A percentile compares a stretch with the other conserved stretches of the same genome.
Evolutionary conservation across 495 filamentous ascomycete species (phyloP).

Genomic region (Pyronema omphalodes): DNA sequence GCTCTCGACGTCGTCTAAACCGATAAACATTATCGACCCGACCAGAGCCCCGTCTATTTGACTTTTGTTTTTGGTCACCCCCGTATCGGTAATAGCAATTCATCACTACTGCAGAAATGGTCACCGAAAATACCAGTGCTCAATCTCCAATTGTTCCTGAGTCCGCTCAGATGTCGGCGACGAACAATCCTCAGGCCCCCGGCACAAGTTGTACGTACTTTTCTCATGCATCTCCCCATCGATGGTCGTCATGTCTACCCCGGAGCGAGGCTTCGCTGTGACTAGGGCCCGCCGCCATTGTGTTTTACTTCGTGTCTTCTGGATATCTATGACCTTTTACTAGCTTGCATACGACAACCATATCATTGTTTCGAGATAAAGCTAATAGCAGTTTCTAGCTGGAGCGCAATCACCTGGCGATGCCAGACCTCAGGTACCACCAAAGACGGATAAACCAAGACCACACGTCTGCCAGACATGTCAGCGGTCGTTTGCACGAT

Average conservation of each 20-base stretch:
- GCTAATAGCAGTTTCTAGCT: neutral
- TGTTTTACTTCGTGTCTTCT: no score
- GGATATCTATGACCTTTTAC: no score
- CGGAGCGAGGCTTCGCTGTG: no score
- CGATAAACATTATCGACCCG: neutral
- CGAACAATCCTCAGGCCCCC: neutral
- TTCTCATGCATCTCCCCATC: neutral
- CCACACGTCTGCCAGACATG: conserved; percentile 93
- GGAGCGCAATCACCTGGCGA: conserved; percentile 1
- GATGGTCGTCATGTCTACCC: no score
- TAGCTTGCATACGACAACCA: no score
- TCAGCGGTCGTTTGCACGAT: conserved; percentile 74
- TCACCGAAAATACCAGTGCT: neutral
- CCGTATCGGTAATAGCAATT: neutral
- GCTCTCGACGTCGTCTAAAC: neutral
- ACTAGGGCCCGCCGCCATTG: no score
- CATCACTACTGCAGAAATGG: neutral
- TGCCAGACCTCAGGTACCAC: conserved; percentile 13
- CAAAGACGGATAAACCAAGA: conserved; percentile 92
- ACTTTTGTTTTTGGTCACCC: neutral
- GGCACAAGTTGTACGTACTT: neutral
- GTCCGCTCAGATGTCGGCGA: neutral
- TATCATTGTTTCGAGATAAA: neutral
- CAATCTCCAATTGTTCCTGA: neutral
- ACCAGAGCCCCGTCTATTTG: neutral